Evolutionary conservation across 345 rosid species (phyloP), one percentile per base, ranked within the genome.

Genomic region (Erysimum cheiranthoides): DNA sequence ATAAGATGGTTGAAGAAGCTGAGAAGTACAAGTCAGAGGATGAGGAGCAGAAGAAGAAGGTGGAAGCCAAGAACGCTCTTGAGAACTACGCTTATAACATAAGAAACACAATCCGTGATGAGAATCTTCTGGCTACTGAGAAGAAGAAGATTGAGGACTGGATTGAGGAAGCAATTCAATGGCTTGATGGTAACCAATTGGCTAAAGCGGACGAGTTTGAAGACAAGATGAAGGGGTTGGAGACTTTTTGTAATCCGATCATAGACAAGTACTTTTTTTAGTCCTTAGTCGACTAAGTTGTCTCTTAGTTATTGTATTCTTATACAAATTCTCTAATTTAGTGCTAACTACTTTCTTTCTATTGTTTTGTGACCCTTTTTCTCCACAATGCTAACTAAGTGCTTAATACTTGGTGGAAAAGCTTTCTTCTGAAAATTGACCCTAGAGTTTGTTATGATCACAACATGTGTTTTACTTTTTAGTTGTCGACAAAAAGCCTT

Each of bases 1-100:
- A 86, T 66, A 85, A 85, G 82, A 85, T 83, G 88, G 86, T 85
- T 0, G 81, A 83, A 53, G 87, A 87, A 17, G 88, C 87, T 0
- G 85, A 86, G 80, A 83, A 83, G 47, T 84, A 83, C 82, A 82
- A 84, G 74, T 56, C 83, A 0, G 90, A 82, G 65, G 86, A 84
- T 10, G 86, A 84, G 32, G 87, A 86, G 28, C 81, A 80, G 71
- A 82, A 83, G 78, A 86, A 83, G 77, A 86, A 84, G 68, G 83
- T 81, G 0, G 86, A 81, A 17, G 83, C 90, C 17, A 86, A 83
- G 85, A 86, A 84, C 45, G 82, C 85, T 5, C 71, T 85, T 17
- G 87, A 79, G 73, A 82, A 84, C 57, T 84, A 82, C 31, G 80
- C 84, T 0, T 84, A 84, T 76, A 82, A 84, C 84, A 82, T 86